phyloP scores from a whole-genome alignment of 2,329 filamentous ascomycete genomes.

The Phyllosticta paracitricarpa region DNA sequence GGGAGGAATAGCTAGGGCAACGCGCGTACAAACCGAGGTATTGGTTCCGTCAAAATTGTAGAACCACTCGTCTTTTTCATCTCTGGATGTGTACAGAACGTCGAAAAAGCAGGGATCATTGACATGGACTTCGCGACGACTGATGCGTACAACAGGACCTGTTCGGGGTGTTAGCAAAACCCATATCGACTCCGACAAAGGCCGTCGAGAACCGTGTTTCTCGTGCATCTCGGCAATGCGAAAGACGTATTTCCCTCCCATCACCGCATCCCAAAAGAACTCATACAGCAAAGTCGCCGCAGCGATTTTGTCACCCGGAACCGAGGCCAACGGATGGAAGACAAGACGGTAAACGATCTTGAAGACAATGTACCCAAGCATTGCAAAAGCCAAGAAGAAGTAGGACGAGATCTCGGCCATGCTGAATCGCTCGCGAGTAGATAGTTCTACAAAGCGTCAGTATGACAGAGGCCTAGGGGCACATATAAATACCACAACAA shows the following conservation, averaged over 20 bases:
- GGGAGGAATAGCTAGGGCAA: no score
- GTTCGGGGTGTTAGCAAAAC: neutral
- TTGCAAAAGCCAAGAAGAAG: neutral
- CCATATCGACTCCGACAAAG: neutral
- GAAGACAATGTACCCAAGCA: neutral
- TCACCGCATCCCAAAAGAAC: conserved; percentile 18
- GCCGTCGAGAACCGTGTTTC: conserved; percentile 13
- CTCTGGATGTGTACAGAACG: neutral
- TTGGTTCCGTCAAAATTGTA: neutral
- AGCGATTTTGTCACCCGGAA: conserved; percentile 14
- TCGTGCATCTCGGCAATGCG: conserved; percentile 18
- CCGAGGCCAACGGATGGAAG: conserved; percentile 13
- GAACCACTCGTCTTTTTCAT: conserved; percentile 8
- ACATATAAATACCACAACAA: neutral
- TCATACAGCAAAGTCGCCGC: conserved; percentile 16
- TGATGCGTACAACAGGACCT: conserved; percentile 26
- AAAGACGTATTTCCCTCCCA: conserved; percentile 12
- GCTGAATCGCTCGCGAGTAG: neutral
- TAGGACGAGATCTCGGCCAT: neutral
- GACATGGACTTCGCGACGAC: conserved; percentile 22
- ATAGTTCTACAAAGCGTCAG: neutral
- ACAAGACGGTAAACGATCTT: neutral
- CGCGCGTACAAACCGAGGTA: neutral
- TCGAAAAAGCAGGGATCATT: conserved; percentile 19
- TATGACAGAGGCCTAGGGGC: neutral